Conservation (phyloP, 1,284 basidiomycete species). For the Sporisorium reilianum region DNA sequence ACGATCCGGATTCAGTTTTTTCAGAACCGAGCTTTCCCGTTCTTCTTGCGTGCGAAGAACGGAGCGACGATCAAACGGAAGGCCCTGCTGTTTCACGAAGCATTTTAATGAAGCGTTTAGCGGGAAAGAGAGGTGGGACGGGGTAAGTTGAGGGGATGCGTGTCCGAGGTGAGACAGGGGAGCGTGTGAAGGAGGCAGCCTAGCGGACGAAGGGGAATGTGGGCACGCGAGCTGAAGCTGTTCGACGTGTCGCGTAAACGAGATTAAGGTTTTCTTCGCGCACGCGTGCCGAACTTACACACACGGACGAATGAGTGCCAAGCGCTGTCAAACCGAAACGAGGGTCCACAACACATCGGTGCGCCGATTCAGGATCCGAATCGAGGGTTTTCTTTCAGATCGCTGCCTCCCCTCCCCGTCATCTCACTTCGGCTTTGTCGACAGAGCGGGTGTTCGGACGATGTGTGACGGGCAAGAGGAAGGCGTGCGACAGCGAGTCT, state of each 20-base stretch:
- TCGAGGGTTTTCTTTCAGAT: not conserved
- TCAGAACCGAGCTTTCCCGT: not conserved
- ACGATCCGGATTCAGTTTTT: constrained; percentile 1
- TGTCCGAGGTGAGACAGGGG: not conserved
- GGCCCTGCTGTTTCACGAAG: too few relatives aligned
- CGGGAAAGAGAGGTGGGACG: too few relatives aligned
- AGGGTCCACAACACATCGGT: not conserved
- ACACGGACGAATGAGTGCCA: not conserved
- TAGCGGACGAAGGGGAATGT: not conserved
- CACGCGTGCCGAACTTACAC: not conserved
- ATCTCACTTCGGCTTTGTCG: too few relatives aligned
- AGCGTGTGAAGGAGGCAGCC: too few relatives aligned
- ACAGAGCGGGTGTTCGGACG: too few relatives aligned
- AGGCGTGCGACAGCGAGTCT: too few relatives aligned
- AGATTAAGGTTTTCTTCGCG: not conserved
- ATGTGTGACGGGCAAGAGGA: too few relatives aligned
- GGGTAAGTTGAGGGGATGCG: too few relatives aligned
- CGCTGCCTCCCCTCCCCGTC: not conserved
- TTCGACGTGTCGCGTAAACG: constrained; percentile 5
- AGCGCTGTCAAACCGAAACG: not conserved
- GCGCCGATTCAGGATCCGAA: not conserved
- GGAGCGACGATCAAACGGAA: not conserved
- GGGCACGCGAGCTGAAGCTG: not conserved
- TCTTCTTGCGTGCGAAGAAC: constrained; percentile 7
- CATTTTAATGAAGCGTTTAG: too few relatives aligned